Evolutionary conservation across 2,329 filamentous ascomycete genomes (phyloP), one percentile per base, ranked within the genome.

Genomic region (Phialophora macrospora): DNA sequence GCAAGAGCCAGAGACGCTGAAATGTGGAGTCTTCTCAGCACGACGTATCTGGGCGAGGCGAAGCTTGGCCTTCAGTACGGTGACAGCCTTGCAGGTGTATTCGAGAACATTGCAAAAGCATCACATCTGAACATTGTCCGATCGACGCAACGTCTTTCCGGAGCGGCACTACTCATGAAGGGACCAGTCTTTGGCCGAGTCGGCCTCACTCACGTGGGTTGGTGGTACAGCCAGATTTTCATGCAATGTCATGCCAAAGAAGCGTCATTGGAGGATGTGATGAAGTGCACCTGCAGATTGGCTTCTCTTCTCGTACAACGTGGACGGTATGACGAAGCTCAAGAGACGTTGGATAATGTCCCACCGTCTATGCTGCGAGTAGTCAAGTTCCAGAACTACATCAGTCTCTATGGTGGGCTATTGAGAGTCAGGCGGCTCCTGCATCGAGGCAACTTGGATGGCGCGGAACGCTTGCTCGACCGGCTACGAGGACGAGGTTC

Each of bases 1-100:
- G 86, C 88, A 17, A 95, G 95, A 76, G 91, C 94, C 2, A 93
- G 89, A 73, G 93, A 97, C 74, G 87, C 87, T 0, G 91, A 91
- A 62, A 93, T 95, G 86, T 95, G 91, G 86, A 88, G 88, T 60
- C 80, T 97, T 2, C 87, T 94, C 80, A 92, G 90, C 74, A 93
- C 92, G 1, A 91, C 92, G 1, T 80, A 97, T 14, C 82, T 97
- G 60, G 93, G 90, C 72, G 93, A 98, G 77, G 92, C 93, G 2
- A 96, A 93, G 75, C 80, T 96, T 49, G 86, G 86, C 22, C 83
- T 97, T 63, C 84, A 87, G 61, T 89, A 88, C 73, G 86, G 86
- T 55, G 85, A 86, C 64, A 83, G 82, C 64, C 77, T 87, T 52
- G 79, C 85, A 1, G 80, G 81, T 41, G 88, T 91, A 1, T 82